These are phyloP conservation scores for Kwoniella europaea DNA, from an alignment of 768 basidiomycete genomes.

Conservation along the genomic window DNA sequence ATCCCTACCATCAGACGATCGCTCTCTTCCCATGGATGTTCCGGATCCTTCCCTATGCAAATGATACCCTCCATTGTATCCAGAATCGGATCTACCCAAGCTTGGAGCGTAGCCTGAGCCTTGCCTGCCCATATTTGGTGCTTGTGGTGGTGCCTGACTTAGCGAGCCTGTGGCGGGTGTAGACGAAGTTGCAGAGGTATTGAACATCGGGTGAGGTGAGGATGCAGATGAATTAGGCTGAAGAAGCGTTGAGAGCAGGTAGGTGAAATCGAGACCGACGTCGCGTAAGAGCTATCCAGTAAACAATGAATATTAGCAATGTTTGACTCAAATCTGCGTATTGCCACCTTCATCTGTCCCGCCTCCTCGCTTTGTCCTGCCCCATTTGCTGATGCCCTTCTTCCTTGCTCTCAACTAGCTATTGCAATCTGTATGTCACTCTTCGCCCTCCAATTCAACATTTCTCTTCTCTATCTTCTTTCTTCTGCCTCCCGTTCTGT, in stretches of 20 bases:
- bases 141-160: slow-evolving; percentile 34
- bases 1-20: not conserved
- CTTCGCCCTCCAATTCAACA: too few relatives aligned
- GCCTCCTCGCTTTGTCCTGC: too few relatives aligned
- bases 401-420: not conserved
- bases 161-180: slow-evolving; percentile 29
- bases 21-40: not conserved
- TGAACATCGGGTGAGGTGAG: slow-evolving; percentile 32
- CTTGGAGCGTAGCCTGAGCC: slow-evolving; percentile 1
- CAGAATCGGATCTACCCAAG: slow-evolving; percentile 8
- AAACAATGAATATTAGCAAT: not conserved
- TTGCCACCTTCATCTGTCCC: not conserved
- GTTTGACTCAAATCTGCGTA: not conserved
- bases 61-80: not conserved
- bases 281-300: slow-evolving; percentile 76
- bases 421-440: too few relatives aligned
- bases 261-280: slow-evolving; percentile 91
- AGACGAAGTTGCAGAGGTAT: slow-evolving; percentile 5
- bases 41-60: not conserved
- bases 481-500: not conserved
- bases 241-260: slow-evolving; percentile 69
- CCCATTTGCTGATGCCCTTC: not conserved
- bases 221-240: slow-evolving; percentile 38
- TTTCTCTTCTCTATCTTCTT: not conserved
- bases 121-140: slow-evolving; percentile 13